Evolutionary conservation across 2,329 filamentous ascomycete genomes (phyloP), one percentile per base, ranked within the genome.

Genomic region (Neonectria neomacrospora): DNA sequence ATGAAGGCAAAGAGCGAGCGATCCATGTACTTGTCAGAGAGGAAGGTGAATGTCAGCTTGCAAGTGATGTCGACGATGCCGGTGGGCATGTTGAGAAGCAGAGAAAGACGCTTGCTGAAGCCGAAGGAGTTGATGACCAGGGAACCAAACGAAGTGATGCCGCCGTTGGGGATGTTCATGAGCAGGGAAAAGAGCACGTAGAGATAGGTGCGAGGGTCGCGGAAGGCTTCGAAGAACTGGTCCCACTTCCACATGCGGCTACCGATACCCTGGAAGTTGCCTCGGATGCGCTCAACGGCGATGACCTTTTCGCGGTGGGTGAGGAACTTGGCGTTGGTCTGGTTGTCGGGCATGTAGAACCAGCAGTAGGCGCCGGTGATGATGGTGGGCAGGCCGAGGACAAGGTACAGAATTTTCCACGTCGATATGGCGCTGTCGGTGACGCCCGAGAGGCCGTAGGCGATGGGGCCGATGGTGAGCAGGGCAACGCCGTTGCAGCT

Each of bases 271-370:
- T 76, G 78, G 54, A 83, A 82, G 59, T 86, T 85, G 57, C 80
- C 81, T 8, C 82, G 77, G 23, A 85, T 74, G 51, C 86, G 79
- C 67, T 89, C 86, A n/a, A 88, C 81, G 0, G 86, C 86, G 20
- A 88, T 74, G 3, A 87, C 70, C 66, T 85, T 87, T 57, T 89
- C 86, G 22, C 84, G 78, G 10, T 83, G 80, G 0, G 76, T 79
- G 12, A 89, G 77, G 60, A 88, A 89, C 14, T 81, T 83, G 1
- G 86, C 82, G 41, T 85, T 80, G 75, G 87, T 83, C 0, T 87
- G 88, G 0, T 85, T 87, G 69, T 90, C 88, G 0, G 88, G 88
- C 80, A 90, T 86, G 54, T 83, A 81, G 30, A 83, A 58, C 50
- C 85, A 79, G 9, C 89, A 83, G 23, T 82, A 70, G 0, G 79